phyloP scores from a whole-genome alignment of 176 grass and related monocot species.

The Ampelocalamus luodianensis region DNA sequence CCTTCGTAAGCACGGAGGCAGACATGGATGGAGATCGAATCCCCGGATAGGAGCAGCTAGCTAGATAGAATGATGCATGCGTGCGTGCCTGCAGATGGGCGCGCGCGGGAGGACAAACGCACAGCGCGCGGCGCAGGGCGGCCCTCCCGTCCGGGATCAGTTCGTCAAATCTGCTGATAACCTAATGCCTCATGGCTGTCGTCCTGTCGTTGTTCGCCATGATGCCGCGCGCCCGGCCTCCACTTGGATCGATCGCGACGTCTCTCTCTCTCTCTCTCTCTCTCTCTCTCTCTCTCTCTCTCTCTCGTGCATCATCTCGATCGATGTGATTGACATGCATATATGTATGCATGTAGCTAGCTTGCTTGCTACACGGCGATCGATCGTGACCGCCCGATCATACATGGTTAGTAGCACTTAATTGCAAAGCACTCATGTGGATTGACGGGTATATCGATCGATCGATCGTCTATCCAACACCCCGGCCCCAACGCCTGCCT shows the following conservation, averaged over 20 bases:
- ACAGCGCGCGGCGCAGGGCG: not conserved
- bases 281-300: not conserved
- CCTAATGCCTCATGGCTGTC: not conserved
- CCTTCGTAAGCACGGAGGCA: no score
- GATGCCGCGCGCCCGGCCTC: not conserved
- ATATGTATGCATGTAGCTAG: not conserved
- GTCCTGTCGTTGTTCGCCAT: slow-evolving; percentile 43
- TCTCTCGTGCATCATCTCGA: slow-evolving; percentile 13
- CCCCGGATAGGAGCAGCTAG: slow-evolving; percentile 1
- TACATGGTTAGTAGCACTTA: not conserved
- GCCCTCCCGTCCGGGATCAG: slow-evolving; percentile 29
- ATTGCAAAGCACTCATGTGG: not conserved
- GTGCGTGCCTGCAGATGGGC: not conserved
- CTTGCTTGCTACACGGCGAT: not conserved
- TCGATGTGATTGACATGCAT: not conserved
- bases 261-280: not conserved
- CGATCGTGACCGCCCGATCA: not conserved
- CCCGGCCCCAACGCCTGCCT: not conserved
- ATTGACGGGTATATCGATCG: not conserved
- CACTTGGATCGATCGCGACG: slow-evolving; percentile 32
- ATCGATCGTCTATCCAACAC: not conserved
- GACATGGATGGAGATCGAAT: slow-evolving; percentile 10
- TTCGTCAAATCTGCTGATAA: slow-evolving; percentile 17
- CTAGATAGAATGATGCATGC: slow-evolving; percentile 46
- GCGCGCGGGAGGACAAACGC: not conserved